Conservation (phyloP, 768 basidiomycete species). For the Termitomyces bulborhizus region DNA sequence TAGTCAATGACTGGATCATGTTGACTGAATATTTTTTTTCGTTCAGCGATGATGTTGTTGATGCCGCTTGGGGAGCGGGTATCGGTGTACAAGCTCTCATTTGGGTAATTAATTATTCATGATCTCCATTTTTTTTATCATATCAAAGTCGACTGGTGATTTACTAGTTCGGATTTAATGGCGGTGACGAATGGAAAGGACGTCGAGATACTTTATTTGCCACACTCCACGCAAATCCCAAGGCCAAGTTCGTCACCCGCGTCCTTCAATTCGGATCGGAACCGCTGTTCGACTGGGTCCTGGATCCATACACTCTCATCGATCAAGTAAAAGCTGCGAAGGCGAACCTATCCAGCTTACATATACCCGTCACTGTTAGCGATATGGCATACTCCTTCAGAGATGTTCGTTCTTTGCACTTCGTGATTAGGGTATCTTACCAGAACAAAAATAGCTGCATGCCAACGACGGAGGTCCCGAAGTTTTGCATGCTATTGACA, state of each 20-base stretch:
- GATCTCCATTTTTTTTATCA: not conserved
- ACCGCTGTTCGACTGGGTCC: conserved; percentile 54
- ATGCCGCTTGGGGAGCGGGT: conserved; percentile 63
- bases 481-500: conserved; percentile 54
- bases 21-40: not conserved
- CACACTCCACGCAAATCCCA: conserved; percentile 51
- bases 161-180: conserved; percentile 42
- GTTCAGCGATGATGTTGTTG: conserved; percentile 47
- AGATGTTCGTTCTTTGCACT: conserved; percentile 19
- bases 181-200: conserved; percentile 41
- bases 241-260: conserved; percentile 59
- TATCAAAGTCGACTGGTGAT: not conserved
- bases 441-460: not conserved
- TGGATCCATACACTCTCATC: conserved; percentile 43
- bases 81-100: conserved; percentile 70
- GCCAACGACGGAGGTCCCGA: conserved; percentile 5
- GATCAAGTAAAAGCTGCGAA: conserved; percentile 45
- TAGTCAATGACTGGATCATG: not conserved
- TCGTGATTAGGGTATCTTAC: not conserved
- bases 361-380: conserved; percentile 66
- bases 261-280: conserved; percentile 69
- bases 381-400: conserved; percentile 59
- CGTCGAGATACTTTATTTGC: conserved; percentile 48
- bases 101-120: conserved; percentile 39
- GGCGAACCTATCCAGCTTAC: conserved; percentile 38